Evolutionary conservation across 2,329 filamentous ascomycete species (phyloP).

Genomic region (Diaporthe citriasiana): DNA sequence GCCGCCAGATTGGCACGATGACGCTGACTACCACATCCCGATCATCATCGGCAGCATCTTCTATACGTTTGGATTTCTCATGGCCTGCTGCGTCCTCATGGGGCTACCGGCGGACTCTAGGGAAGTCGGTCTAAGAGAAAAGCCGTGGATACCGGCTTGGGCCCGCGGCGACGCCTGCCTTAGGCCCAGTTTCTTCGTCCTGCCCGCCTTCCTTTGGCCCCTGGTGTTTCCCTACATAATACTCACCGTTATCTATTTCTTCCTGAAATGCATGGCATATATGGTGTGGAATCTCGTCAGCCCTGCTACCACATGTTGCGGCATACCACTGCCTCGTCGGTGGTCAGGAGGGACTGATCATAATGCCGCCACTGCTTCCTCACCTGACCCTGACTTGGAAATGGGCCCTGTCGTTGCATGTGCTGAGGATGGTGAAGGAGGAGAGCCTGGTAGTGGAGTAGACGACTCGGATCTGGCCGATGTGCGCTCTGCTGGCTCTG

Average conservation of each 20-base stretch:
- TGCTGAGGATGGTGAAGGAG: neutral
- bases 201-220: conserved; percentile 36
- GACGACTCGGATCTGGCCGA: neutral
- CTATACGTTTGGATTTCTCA: neutral
- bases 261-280: neutral
- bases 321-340: neutral
- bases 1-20: no score
- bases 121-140: neutral
- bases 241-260: neutral
- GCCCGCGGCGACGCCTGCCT: neutral
- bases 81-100: neutral
- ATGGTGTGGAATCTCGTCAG: neutral
- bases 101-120: rapidly evolving
- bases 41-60: neutral
- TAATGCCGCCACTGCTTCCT: neutral
- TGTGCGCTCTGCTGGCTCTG: neutral
- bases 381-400: neutral
- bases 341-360: neutral
- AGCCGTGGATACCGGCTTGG: neutral
- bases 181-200: conserved; percentile 26
- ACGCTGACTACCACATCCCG: no score
- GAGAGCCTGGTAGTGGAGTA: neutral
- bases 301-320: conserved; percentile 5
- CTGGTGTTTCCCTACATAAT: neutral
- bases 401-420: conserved; percentile 2